Percentiles rank a stretch among this genome's conserved stretches.
phyloP scores from a whole-genome alignment of 1,284 basidiomycete species.

The Cryptococcus sp. region DNA sequence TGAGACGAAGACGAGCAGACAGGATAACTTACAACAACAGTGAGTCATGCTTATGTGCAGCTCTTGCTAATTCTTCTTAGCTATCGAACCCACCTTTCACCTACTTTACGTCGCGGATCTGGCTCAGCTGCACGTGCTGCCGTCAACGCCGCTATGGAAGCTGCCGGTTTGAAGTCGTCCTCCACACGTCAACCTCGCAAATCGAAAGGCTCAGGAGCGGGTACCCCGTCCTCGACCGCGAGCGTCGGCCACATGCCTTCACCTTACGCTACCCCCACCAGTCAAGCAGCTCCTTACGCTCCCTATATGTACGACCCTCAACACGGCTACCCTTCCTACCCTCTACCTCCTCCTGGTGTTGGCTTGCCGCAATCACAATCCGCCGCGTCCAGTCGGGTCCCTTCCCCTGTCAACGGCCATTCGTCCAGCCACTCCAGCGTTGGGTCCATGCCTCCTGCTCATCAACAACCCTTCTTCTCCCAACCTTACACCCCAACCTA shows the following conservation, averaged over 20 bases:
- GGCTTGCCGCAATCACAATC: slow-evolving; percentile 37
- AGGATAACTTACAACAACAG: slow-evolving; percentile 52
- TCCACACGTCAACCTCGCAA: slow-evolving; percentile 44
- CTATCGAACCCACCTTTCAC: slow-evolving; percentile 50
- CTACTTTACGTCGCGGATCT: slow-evolving; percentile 46
- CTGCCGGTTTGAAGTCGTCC: slow-evolving; percentile 47
- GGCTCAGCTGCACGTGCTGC: slow-evolving; percentile 48
- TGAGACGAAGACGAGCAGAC: slow-evolving; percentile 48
- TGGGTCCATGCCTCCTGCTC: slow-evolving; percentile 32
- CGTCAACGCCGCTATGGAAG: slow-evolving; percentile 50
- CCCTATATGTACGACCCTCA: slow-evolving; percentile 46
- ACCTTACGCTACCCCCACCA: slow-evolving; percentile 45
- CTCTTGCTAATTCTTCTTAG: slow-evolving; percentile 18
- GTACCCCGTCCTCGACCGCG: slow-evolving; percentile 46
- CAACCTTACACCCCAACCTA: slow-evolving; percentile 40
- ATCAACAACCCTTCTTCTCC: slow-evolving; percentile 40
- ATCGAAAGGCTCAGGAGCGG: slow-evolving; percentile 42
- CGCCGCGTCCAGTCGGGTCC: slow-evolving; percentile 42
- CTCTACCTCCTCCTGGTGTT: slow-evolving; percentile 35
- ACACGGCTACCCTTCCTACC: slow-evolving; percentile 38
- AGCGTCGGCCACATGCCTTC: slow-evolving; percentile 41
- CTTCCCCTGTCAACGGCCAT: slow-evolving; percentile 48
- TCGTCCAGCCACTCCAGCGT: slow-evolving; percentile 36
- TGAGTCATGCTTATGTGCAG: slow-evolving; percentile 15
- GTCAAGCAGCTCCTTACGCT: slow-evolving; percentile 41